Percentiles rank a stretch among this genome's conserved stretches.
These are phyloP conservation scores for Antitrichia curtipendula DNA, from an alignment of 225 moss, liverwort and hornwort species.

Conservation along the genomic window DNA sequence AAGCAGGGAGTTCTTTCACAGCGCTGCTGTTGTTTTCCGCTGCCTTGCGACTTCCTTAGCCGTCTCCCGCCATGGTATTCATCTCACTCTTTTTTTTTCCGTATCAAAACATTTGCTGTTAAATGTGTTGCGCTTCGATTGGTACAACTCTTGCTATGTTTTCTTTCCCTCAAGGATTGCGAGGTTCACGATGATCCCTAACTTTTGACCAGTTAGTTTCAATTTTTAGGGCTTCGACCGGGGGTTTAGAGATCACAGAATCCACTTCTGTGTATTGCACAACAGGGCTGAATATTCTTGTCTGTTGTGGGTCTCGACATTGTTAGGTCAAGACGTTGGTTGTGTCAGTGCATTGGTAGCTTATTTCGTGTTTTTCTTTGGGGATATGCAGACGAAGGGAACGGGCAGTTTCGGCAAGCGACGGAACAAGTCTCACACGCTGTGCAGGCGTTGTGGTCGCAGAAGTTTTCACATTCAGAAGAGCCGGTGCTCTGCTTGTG, in stretches of 20 bases:
- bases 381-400: slow-evolving; percentile 43
- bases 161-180: neutral
- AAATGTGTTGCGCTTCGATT: neutral
- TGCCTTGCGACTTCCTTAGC: neutral
- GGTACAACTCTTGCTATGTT: neutral
- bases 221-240: neutral
- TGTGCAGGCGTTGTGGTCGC: slow-evolving; percentile 82
- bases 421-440: slow-evolving; percentile 82
- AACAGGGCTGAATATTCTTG: neutral
- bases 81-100: neutral
- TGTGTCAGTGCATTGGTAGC: neutral
- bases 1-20: neutral
- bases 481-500: slow-evolving; percentile 82
- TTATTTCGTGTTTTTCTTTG: neutral
- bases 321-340: neutral
- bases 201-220: neutral
- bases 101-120: too few relatives aligned
- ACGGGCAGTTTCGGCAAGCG: slow-evolving; percentile 91
- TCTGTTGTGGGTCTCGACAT: neutral
- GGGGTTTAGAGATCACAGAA: neutral
- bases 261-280: neutral
- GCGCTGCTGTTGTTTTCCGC: neutral
- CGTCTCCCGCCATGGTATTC: slow-evolving; percentile 7
- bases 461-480: slow-evolving; percentile 86
- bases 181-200: neutral